Base-by-base conservation (phyloP, 1,284 basidiomycete genomes). In the Coriolopsis trogii region DNA sequence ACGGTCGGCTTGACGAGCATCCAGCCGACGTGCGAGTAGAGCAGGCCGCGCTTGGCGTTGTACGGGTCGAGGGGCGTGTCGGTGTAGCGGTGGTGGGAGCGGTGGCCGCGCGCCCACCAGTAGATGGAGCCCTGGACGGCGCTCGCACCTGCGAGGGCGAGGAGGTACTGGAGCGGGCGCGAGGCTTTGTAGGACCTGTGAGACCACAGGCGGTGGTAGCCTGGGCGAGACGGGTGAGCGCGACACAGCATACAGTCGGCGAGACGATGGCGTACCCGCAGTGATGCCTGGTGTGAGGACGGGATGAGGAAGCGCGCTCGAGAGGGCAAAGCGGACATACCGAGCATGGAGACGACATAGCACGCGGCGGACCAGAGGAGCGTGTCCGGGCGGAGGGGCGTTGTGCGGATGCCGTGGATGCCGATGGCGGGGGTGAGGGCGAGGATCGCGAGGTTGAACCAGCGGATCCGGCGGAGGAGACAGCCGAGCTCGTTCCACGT, bases 61-160 rank as follows among this genome's bases (percentile, higher is more conserved):
- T 96, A 95, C 6, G 93, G 93, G 70, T 96, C 93, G 42, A 91
- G 81, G 59, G 93, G 89, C 39, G 93, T 95, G 73, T 96, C 93
- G 60, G 93, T 95, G 71, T 87, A 87, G 46, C 93, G 82, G 70
- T 95, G 93, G 69, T 95, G 93, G 33, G 92, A 91, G 50, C 93
- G 85, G 71, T 95, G 93, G 28, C 89, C 84, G 47, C 90, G 82
- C n/a, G 90, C 84, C 93, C 93, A 96, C 93, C 93, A 96, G 64
- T 84, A 85, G 70, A 91, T 91, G 10, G 91, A 93, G 1, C 93
- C 93, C 73, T 95, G 88, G 3, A 94, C 89, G 4, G 93, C 89
- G 63, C 93, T 92, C 15, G 89, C 84, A 9, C 93, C 93, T 10
- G 86, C 89, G 39, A 86, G 70, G 10, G 91, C 80, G 37, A 96